A percentile compares a stretch with the other conserved stretches of the same genome.
phyloP scores from a whole-genome alignment of 2,329 filamentous ascomycete species.

The Sarocladiaceae sp. region DNA sequence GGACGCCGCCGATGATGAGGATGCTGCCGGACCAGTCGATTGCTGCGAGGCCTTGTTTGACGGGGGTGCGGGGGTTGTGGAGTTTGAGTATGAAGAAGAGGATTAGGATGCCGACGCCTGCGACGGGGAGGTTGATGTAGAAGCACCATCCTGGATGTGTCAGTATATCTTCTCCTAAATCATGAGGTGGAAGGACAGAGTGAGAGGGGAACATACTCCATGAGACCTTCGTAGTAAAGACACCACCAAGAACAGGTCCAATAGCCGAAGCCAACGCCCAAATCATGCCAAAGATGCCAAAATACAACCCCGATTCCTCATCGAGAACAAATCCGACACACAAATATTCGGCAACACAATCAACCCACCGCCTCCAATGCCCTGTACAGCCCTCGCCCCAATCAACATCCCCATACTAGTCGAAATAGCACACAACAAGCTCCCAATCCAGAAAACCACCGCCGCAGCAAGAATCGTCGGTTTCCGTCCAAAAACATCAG shows the following conservation, averaged over 20 bases:
- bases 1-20: slow-evolving; percentile 67
- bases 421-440: slow-evolving; percentile 48
- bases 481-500: slow-evolving; percentile 56
- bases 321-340: slow-evolving; percentile 52
- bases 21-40: slow-evolving; percentile 55
- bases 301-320: slow-evolving; percentile 47
- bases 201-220: slow-evolving; percentile 42
- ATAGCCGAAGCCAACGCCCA: slow-evolving; percentile 65
- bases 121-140: slow-evolving; percentile 57
- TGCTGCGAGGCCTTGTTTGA: slow-evolving; percentile 58
- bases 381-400: slow-evolving; percentile 52
- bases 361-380: slow-evolving; percentile 52
- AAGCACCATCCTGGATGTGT: slow-evolving; percentile 50
- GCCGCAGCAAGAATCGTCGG: slow-evolving; percentile 47
- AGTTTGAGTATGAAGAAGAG: slow-evolving; percentile 62
- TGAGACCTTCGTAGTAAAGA: slow-evolving; percentile 58
- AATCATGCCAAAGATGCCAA: slow-evolving; percentile 47
- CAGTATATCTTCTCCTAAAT: background rate
- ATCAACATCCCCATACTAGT: slow-evolving; percentile 49
- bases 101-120: slow-evolving; percentile 41
- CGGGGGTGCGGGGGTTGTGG: slow-evolving; percentile 62
- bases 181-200: background rate
- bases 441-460: slow-evolving; percentile 50
- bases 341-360: slow-evolving; percentile 57
- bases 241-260: slow-evolving; percentile 65